Evolutionary conservation across 2,329 filamentous ascomycete genomes (phyloP).

Genomic region (Cyanodermella asteris): DNA sequence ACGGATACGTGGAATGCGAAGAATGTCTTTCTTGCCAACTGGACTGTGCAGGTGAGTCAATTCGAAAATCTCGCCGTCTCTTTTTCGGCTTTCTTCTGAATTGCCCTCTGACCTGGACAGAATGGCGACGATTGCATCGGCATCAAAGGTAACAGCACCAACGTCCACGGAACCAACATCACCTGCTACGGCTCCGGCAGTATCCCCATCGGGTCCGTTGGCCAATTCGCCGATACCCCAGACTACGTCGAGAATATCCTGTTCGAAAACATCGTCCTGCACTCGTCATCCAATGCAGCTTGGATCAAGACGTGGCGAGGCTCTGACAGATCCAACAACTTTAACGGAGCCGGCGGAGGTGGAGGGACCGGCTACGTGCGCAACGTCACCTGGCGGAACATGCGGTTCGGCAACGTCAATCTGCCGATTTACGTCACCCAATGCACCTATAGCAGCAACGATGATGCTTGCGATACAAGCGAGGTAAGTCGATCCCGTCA

Average conservation of each 20-base stretch:
- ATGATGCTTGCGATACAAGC: constrained; percentile 16
- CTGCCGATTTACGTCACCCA: constrained; percentile 12
- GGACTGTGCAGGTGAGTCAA: constrained; percentile 15
- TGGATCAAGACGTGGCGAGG: constrained; percentile 13
- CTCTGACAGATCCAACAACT: constrained; percentile 6
- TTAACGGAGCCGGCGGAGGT: constrained; percentile 10
- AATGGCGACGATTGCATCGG: constrained; percentile 19
- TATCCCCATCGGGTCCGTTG: constrained; percentile 19
- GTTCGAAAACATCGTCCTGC: constrained; percentile 13
- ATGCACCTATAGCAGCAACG: constrained; percentile 11
- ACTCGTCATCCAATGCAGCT: constrained; percentile 9
- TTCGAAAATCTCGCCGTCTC: not conserved
- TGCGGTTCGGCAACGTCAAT: constrained; percentile 9
- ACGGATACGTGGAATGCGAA: constrained; percentile 30
- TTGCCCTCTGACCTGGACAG: too few relatives aligned
- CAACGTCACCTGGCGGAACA: constrained; percentile 10
- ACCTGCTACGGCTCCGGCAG: constrained; percentile 18
- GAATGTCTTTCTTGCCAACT: constrained; percentile 24
- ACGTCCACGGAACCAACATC: constrained; percentile 18
- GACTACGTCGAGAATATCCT: constrained; percentile 18
- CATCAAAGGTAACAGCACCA: constrained; percentile 20
- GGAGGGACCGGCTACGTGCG: constrained; percentile 10
- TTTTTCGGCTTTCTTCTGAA: not conserved
- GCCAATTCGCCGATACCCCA: constrained; percentile 16
- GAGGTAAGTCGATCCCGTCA: constrained; percentile 11